Conservation (phyloP, 2,329 filamentous ascomycete species). For the Arthrocladium fulminans region DNA sequence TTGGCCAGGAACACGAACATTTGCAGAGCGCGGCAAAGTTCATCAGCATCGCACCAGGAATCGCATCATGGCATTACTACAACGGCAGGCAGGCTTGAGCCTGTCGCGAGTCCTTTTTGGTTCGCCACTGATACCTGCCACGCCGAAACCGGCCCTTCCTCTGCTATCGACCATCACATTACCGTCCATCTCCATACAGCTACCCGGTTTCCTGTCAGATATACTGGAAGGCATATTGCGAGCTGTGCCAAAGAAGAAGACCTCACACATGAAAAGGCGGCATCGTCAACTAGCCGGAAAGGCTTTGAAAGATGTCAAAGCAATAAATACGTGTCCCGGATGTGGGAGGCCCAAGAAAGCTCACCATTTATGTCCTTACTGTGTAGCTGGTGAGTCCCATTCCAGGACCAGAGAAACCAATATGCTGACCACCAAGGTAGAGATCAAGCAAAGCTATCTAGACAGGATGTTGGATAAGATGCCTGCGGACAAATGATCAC, state of each 20-base stretch:
- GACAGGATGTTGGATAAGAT: background rate
- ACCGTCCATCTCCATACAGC: conserved; percentile 50
- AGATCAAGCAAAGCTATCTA: conserved; percentile 8
- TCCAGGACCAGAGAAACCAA: background rate
- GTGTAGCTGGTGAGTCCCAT: conserved; percentile 59
- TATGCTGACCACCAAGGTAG: conserved; percentile 1
- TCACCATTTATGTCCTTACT: conserved; percentile 80
- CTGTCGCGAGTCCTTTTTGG: conserved; percentile 6
- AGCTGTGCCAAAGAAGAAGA: conserved; percentile 98
- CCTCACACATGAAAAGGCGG: conserved; percentile 89
- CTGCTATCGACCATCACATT: conserved; percentile 50
- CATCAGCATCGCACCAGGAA: background rate
- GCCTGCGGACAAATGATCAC: background rate
- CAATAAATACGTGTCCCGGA: conserved; percentile 77
- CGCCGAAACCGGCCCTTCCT: conserved; percentile 39
- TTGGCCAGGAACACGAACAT: background rate
- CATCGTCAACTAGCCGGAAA: conserved; percentile 93
- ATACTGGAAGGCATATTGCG: conserved; percentile 89
- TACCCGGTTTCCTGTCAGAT: conserved; percentile 63
- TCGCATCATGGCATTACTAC: conserved; percentile 3
- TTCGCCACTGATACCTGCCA: conserved; percentile 14
- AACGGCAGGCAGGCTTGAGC: conserved; percentile 1
- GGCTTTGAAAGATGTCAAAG: conserved; percentile 80
- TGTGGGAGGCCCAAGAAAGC: conserved; percentile 83
- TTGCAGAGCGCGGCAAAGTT: background rate